A percentile compares a stretch with the other conserved stretches of the same genome.
These are phyloP conservation scores for Aspergillus nomiae DNA, from an alignment of 2,329 filamentous ascomycete species.

Conservation along the genomic window DNA sequence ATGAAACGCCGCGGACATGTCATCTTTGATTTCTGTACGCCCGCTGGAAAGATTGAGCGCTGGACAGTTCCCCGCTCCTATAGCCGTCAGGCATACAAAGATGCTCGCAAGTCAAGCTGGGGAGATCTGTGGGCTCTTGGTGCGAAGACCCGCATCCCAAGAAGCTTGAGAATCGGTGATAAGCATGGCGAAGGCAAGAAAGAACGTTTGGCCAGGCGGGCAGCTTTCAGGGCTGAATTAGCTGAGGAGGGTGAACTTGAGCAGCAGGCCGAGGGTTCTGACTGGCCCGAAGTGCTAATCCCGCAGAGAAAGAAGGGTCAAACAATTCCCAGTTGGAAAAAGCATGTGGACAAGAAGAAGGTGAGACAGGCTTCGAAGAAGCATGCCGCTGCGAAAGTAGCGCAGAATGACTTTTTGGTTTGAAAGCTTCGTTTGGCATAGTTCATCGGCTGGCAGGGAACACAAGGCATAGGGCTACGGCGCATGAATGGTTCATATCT, in stretches of 20 bases:
- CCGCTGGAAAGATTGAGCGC: slow-evolving; percentile 79
- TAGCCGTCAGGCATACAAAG: slow-evolving; percentile 80
- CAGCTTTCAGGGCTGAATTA: slow-evolving; percentile 30
- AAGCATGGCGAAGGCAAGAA: slow-evolving; percentile 44
- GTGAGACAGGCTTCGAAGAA: slow-evolving; percentile 44
- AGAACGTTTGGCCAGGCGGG: slow-evolving; percentile 41
- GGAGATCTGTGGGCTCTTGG: slow-evolving; percentile 95
- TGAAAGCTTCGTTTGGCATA: slow-evolving; percentile 1
- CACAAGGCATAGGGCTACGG: slow-evolving; percentile 7
- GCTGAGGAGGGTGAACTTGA: slow-evolving; percentile 23
- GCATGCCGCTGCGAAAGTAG: slow-evolving; percentile 19
- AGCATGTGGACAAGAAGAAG: slow-evolving; percentile 47
- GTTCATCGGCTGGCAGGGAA: slow-evolving; percentile 3
- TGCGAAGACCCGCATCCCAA: slow-evolving; percentile 75
- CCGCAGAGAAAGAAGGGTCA: slow-evolving; percentile 36
- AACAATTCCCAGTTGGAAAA: slow-evolving; percentile 45
- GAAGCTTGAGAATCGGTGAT: slow-evolving; percentile 63
- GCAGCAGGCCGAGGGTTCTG: slow-evolving; percentile 7
- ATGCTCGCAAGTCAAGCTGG: slow-evolving; percentile 87
- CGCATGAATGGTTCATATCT: slow-evolving; percentile 3
- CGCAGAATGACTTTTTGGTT: slow-evolving; percentile 1
- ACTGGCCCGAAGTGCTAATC: slow-evolving; percentile 16
- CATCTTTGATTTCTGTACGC: slow-evolving; percentile 87
- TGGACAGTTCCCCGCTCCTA: slow-evolving; percentile 89
- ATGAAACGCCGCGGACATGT: slow-evolving; percentile 89